Conservation (phyloP, 805 yeast species). For the Candida argentea region DNA sequence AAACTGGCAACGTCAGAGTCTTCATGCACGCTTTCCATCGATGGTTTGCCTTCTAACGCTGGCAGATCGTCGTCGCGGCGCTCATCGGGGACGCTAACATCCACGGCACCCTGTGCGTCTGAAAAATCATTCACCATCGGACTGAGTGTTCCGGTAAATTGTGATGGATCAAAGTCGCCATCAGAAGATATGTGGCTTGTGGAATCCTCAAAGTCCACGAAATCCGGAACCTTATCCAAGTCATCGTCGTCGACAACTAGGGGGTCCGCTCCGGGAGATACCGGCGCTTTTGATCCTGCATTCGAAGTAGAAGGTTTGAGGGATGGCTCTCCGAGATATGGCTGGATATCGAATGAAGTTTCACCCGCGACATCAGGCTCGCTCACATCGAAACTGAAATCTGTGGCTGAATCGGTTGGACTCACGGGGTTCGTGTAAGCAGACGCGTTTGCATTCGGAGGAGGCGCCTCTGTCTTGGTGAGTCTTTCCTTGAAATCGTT, state of each 20-base stretch:
- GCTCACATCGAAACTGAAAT: conserved; percentile 29
- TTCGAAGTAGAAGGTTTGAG: neutral
- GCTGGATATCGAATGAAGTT: conserved; percentile 23
- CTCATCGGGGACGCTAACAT: neutral
- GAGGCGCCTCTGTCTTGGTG: conserved; percentile 14
- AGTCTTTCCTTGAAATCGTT: conserved; percentile 36
- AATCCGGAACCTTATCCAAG: neutral
- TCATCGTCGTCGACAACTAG: neutral
- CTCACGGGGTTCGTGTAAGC: conserved; percentile 6
- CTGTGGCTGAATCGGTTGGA: too few species aligned
- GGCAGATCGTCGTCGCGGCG: neutral
- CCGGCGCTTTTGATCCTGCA: neutral
- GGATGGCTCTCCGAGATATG: neutral
- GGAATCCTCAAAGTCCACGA: neutral
- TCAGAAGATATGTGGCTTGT: neutral
- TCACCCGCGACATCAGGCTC: conserved; percentile 30
- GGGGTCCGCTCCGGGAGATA: neutral
- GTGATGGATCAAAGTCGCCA: too few species aligned
- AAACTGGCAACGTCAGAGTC: conserved; percentile 5
- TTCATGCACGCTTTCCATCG: conserved; percentile 1
- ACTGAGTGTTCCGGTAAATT: too few species aligned
- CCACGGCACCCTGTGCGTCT: neutral
- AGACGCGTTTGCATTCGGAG: neutral
- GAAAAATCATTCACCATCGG: neutral
- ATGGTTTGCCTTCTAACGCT: neutral